These are phyloP conservation scores for Mycena chlorophos DNA, from an alignment of 768 basidiomycete species.

Conservation along the genomic window DNA sequence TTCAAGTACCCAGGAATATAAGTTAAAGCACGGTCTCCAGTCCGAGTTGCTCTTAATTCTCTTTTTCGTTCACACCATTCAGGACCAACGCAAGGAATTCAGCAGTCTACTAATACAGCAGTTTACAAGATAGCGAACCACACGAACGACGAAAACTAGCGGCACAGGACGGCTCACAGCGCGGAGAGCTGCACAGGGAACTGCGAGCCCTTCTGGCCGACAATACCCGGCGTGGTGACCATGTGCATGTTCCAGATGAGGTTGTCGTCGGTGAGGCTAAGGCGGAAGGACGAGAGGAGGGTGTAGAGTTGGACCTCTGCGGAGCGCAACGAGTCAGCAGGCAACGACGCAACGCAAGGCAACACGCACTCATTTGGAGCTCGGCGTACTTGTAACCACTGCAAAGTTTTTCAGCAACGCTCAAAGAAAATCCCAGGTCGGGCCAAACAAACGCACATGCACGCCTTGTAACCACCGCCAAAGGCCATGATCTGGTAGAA, in stretches of 20 bases:
- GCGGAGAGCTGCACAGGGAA: conserved; percentile 12
- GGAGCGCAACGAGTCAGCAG: neutral
- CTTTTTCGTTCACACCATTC: no score
- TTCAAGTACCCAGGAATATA: no score
- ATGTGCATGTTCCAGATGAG: conserved; percentile 18
- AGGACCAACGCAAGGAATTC: no score
- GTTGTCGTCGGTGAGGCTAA: conserved; percentile 12
- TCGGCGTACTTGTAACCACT: conserved; percentile 37
- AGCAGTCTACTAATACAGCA: no score
- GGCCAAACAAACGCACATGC: conserved; percentile 27
- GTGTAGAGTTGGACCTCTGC: conserved; percentile 18
- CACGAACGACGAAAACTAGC: neutral
- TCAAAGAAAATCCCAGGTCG: neutral
- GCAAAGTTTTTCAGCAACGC: neutral
- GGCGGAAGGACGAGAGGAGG: conserved; percentile 12
- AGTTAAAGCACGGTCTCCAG: no score
- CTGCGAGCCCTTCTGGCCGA: conserved; percentile 11
- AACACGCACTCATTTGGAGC: conserved; percentile 33
- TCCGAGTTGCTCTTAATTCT: no score
- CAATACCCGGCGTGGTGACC: conserved; percentile 12
- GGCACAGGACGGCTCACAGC: conserved; percentile 1
- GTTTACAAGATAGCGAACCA: neutral
- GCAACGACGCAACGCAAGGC: neutral
- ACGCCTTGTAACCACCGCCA: conserved; percentile 29
- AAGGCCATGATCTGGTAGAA: conserved; percentile 35